These are phyloP conservation scores for Trapa bicornis DNA, from an alignment of 345 rosid genomes.

Conservation along the genomic window DNA sequence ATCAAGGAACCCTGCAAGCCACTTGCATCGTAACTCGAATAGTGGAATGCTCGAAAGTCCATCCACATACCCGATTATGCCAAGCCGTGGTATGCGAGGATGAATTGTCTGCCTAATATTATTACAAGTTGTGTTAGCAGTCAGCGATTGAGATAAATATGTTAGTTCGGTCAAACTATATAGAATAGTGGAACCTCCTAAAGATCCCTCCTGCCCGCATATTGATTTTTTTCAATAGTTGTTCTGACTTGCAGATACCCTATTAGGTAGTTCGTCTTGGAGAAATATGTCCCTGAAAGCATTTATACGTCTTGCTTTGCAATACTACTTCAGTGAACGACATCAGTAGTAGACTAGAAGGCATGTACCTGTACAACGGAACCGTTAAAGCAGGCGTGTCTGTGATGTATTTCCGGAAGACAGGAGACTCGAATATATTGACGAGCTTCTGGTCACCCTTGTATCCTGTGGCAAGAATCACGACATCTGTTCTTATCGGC, in stretches of 20 bases:
- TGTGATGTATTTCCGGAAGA: conserved; percentile 13
- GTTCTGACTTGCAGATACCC: too few relatives aligned
- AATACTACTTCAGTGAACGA: background rate
- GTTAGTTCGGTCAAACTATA: too few relatives aligned
- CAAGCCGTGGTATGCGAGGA: conserved; percentile 22
- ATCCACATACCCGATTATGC: conserved; percentile 17
- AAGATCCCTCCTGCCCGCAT: too few relatives aligned
- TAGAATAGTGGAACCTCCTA: too few relatives aligned
- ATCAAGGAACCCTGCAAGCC: conserved; percentile 18
- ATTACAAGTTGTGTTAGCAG: too few relatives aligned
- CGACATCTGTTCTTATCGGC: conserved; percentile 16
- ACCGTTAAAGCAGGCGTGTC: conserved; percentile 8
- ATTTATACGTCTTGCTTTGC: background rate
- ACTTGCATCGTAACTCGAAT: conserved; percentile 18
- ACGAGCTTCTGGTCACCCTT: conserved; percentile 18
- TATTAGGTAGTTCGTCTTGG: too few relatives aligned
- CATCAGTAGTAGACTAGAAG: too few relatives aligned
- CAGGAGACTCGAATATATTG: conserved; percentile 17
- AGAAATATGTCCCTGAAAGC: background rate
- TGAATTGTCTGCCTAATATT: conserved; percentile 20
- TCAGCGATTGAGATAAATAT: too few relatives aligned
- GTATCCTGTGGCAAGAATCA: conserved; percentile 24
- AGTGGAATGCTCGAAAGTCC: conserved; percentile 14
- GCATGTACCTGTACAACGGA: conserved; percentile 21
- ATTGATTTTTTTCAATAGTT: too few relatives aligned